Conservation (phyloP, 208 protist genomes). For the Trypanosoma cruzi region DNA sequence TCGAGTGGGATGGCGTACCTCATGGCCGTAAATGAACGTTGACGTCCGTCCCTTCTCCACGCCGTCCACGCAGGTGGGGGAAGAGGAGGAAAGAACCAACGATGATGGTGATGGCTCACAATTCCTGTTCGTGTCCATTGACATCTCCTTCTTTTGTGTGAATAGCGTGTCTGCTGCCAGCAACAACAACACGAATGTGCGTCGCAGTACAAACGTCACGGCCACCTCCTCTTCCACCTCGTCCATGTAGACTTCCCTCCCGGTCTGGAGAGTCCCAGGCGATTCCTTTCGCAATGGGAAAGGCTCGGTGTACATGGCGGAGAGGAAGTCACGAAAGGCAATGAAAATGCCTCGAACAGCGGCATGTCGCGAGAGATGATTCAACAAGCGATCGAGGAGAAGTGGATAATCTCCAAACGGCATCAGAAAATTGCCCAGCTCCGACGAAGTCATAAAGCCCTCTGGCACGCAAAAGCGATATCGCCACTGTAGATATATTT, state of each 20-base stretch:
- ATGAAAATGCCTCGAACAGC: constrained; percentile 12
- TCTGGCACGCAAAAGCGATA: not conserved
- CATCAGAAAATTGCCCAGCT: constrained; percentile 13
- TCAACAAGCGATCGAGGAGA: constrained; percentile 6
- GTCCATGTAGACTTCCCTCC: constrained; percentile 6
- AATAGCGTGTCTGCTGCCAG: not conserved
- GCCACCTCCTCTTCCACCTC: not conserved
- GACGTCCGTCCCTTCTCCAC: not conserved
- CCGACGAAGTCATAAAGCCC: constrained; percentile 9
- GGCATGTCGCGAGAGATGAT: constrained; percentile 11
- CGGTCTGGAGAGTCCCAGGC: too few species aligned
- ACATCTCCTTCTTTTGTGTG: not conserved
- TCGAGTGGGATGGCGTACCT: not conserved
- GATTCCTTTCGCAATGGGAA: not conserved
- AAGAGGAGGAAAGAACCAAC: not conserved
- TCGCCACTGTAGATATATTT: not conserved
- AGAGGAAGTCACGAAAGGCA: constrained; percentile 22
- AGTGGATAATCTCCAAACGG: constrained; percentile 6
- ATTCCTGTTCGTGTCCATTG: not conserved
- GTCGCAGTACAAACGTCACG: constrained; percentile 4
- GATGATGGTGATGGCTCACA: not conserved
- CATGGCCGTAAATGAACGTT: not conserved
- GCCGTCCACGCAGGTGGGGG: not conserved
- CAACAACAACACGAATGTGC: constrained; percentile 25
- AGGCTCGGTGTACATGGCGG: constrained; percentile 19